Evolutionary conservation across 2,329 filamentous ascomycete species (phyloP).

Genomic region (Penicillium hesseltinei): DNA sequence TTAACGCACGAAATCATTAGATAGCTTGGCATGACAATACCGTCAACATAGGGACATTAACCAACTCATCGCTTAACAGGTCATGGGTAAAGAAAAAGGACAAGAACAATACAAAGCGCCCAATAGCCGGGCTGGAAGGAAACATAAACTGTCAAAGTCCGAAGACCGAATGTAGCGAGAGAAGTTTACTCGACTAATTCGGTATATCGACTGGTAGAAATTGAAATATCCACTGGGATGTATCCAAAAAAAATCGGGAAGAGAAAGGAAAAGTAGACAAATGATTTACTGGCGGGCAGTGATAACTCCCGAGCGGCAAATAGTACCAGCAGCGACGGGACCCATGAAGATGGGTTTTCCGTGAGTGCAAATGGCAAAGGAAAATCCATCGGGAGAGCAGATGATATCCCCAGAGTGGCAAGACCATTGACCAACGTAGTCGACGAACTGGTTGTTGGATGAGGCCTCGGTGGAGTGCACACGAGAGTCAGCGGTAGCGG

Average conservation of each 20-base stretch:
- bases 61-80: conserved; percentile 3
- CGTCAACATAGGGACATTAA: conserved; percentile 13
- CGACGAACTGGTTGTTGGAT: conserved; percentile 18
- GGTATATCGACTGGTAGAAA: not conserved
- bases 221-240: not conserved
- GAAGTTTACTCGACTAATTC: not conserved
- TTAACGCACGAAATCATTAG: conserved; percentile 12
- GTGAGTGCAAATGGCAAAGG: conserved; percentile 37
- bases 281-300: conserved; percentile 1
- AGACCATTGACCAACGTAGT: conserved; percentile 13
- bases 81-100: conserved; percentile 1
- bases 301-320: conserved; percentile 31
- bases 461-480: conserved; percentile 12
- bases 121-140: not conserved
- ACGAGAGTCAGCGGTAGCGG: conserved; percentile 13
- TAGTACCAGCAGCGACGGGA: conserved; percentile 37
- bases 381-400: conserved; percentile 32
- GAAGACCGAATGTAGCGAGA: not conserved
- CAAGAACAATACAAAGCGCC: not conserved
- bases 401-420: conserved; percentile 33
- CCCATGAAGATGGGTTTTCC: conserved; percentile 38
- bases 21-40: not conserved
- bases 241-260: not conserved
- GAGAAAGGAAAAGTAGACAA: not conserved
- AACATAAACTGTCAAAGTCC: not conserved